These are phyloP conservation scores for Coniochaeta ligniaria DNA, from an alignment of 2,329 filamentous ascomycete genomes.

Conservation along the genomic window DNA sequence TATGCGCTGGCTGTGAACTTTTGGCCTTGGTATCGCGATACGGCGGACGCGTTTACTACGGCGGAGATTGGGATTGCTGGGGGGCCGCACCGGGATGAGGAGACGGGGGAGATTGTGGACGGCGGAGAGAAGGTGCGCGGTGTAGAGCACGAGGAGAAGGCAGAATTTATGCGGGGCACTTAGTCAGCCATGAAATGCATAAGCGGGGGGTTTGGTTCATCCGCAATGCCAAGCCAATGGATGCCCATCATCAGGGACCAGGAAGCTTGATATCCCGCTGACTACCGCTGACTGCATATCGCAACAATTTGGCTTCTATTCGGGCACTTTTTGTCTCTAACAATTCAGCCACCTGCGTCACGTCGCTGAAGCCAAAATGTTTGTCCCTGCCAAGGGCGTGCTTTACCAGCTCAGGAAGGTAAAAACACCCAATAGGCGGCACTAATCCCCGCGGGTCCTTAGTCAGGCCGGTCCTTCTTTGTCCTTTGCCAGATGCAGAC, in stretches of 20 bases:
- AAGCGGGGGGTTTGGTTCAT: background rate
- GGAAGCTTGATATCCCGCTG: background rate
- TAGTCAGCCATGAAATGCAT: background rate
- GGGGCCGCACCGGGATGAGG: background rate
- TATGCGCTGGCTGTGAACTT: conserved; percentile 61
- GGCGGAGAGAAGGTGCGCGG: conserved; percentile 10
- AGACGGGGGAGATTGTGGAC: background rate
- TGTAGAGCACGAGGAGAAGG: background rate
- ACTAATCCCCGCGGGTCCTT: background rate
- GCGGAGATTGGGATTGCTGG: conserved; percentile 31
- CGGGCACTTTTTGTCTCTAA: background rate
- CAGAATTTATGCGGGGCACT: background rate
- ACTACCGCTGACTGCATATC: background rate
- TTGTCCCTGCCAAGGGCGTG: background rate
- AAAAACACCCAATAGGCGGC: background rate
- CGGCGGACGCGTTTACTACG: conserved; percentile 50
- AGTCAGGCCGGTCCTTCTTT: background rate
- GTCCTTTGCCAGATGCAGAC: background rate
- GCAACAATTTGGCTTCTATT: background rate
- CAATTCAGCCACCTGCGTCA: background rate
- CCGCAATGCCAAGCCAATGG: background rate
- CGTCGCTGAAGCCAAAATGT: background rate
- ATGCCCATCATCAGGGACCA: background rate
- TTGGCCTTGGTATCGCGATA: conserved; percentile 52
- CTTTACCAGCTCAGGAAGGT: background rate